These are phyloP conservation scores for Syzygium syzygioides DNA, from an alignment of 441 rosid genomes.

Conservation along the genomic window DNA sequence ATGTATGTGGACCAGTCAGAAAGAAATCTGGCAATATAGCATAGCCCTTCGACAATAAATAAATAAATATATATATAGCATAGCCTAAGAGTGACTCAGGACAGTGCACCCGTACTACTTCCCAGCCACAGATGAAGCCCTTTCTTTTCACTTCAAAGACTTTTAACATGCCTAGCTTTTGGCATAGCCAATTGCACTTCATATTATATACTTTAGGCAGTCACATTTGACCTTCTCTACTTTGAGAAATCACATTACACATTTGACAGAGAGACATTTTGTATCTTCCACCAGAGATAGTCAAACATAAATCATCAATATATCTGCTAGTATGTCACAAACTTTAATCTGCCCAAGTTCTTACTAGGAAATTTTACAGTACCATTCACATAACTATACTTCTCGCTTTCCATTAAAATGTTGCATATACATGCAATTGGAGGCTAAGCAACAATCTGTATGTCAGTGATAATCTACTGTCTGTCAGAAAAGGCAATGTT, in stretches of 20 bases:
- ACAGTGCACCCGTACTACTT: background rate
- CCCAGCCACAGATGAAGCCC: background rate
- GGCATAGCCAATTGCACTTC: background rate
- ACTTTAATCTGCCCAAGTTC: background rate
- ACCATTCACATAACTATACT: background rate
- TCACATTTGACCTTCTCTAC: background rate
- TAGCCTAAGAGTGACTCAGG: background rate
- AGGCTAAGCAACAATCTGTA: background rate
- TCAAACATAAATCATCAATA: background rate
- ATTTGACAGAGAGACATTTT: background rate
- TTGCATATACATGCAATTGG: background rate
- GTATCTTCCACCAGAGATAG: background rate
- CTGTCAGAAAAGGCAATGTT: background rate
- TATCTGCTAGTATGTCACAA: background rate
- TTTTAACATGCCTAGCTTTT: background rate
- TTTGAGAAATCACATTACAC: background rate
- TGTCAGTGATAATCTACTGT: background rate
- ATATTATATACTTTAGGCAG: background rate
- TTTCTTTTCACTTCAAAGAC: background rate
- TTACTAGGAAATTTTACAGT: background rate
- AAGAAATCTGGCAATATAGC: background rate
- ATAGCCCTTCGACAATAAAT: background rate
- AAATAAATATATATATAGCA: background rate
- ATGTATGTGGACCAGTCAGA: background rate
- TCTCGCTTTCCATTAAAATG: background rate